These are phyloP conservation scores for Osmanthus fragrans DNA, from an alignment of 257 asterid species.

Conservation along the genomic window DNA sequence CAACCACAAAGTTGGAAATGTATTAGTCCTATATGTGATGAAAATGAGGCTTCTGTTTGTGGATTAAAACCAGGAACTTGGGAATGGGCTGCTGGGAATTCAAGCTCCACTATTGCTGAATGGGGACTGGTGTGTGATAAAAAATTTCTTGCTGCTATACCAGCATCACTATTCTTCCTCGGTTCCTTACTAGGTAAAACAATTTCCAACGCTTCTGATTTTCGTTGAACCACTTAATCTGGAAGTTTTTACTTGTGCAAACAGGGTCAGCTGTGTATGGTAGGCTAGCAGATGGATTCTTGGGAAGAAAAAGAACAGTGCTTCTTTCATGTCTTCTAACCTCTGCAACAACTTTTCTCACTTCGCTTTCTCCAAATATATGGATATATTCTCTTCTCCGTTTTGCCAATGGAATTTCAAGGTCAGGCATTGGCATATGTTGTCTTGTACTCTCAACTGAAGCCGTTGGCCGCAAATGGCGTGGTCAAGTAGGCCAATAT, in stretches of 20 bases:
- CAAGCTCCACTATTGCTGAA: constrained; percentile 59
- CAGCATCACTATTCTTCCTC: constrained; percentile 61
- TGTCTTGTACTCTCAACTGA: constrained; percentile 57
- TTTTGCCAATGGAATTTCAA: constrained; percentile 51
- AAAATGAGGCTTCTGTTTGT: constrained; percentile 38
- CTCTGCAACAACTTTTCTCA: constrained; percentile 46
- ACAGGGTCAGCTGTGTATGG: constrained; percentile 55
- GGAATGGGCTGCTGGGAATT: constrained; percentile 57
- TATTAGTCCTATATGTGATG: constrained; percentile 31
- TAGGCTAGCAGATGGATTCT: constrained; percentile 42
- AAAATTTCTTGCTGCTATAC: constrained; percentile 59
- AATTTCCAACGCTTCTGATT: not conserved
- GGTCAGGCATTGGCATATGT: constrained; percentile 66
- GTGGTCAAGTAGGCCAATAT: constrained; percentile 56
- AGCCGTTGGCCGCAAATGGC: constrained; percentile 60
- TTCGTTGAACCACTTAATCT: not conserved
- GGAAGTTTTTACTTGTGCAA: not conserved
- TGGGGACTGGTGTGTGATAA: constrained; percentile 64
- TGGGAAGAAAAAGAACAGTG: constrained; percentile 55
- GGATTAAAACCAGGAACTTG: constrained; percentile 55
- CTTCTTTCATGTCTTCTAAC: constrained; percentile 54
- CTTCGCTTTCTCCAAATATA: constrained; percentile 57
- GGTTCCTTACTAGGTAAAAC: constrained; percentile 57
- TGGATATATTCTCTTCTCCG: constrained; percentile 59
- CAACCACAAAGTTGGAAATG: constrained; percentile 57